A percentile compares a stretch with the other conserved stretches of the same genome.
Evolutionary conservation across 768 basidiomycete species (phyloP).

Genomic region (Xerocomellus dryophilus): DNA sequence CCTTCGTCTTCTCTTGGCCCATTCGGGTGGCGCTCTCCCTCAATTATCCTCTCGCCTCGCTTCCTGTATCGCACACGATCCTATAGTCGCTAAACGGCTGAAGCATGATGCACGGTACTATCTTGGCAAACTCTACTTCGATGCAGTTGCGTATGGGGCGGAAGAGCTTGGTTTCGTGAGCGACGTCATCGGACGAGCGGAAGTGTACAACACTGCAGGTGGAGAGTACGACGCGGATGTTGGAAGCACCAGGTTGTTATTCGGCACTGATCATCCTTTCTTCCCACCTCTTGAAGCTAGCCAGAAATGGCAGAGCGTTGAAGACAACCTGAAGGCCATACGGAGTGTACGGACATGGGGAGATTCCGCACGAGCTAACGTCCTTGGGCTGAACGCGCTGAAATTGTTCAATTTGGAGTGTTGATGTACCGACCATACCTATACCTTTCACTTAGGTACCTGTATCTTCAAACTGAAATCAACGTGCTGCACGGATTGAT

Average conservation of each 20-base stretch:
- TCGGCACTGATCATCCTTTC: conserved; percentile 89
- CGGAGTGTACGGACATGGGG: conserved; percentile 36
- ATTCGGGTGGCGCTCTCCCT: conserved; percentile 83
- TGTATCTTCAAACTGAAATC: conserved; percentile 98
- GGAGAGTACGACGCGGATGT: conserved; percentile 30
- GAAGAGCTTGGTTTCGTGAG: conserved; percentile 82
- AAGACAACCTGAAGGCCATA: conserved; percentile 83
- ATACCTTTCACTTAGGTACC: conserved; percentile 41
- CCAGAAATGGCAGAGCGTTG: conserved; percentile 81
- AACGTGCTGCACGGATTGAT: conserved; percentile 90
- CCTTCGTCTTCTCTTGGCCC: conserved; percentile 77
- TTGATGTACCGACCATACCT: conserved; percentile 15
- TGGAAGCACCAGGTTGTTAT: conserved; percentile 64
- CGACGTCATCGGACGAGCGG: conserved; percentile 62
- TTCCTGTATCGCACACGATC: conserved; percentile 84
- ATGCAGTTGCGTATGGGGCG: conserved; percentile 86
- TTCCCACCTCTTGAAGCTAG: conserved; percentile 73
- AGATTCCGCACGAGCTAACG: conserved; percentile 58
- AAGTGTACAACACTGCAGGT: conserved; percentile 39
- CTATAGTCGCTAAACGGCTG: conserved; percentile 67
- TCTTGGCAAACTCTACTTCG: conserved; percentile 74
- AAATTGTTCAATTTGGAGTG: conserved; percentile 55
- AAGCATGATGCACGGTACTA: conserved; percentile 83
- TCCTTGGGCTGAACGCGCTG: conserved; percentile 72
- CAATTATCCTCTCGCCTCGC: conserved; percentile 81